These are phyloP conservation scores for Zanthoxylum bungeanum DNA, from an alignment of 345 rosid genomes.

Conservation along the genomic window DNA sequence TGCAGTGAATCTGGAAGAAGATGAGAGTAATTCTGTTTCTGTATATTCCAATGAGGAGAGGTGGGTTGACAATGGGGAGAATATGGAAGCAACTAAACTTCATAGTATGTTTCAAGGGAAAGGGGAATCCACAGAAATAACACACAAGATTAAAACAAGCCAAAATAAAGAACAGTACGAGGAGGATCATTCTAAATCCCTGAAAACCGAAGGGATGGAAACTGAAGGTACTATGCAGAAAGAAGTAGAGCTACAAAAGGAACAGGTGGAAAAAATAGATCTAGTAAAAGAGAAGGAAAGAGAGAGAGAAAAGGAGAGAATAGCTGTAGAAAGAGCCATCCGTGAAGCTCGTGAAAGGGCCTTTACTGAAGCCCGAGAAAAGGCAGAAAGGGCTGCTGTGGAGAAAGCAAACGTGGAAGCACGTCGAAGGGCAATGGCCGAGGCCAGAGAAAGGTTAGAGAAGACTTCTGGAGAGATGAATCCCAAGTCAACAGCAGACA, in stretches of 20 bases:
- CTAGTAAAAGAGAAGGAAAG: conserved; percentile 49
- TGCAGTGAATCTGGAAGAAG: conserved; percentile 26
- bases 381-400: conserved; percentile 57
- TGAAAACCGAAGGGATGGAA: conserved; percentile 39
- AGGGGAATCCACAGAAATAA: conserved; percentile 25
- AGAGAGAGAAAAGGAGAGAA: conserved; percentile 66
- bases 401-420: conserved; percentile 68
- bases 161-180: conserved; percentile 28
- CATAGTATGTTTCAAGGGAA: conserved; percentile 31
- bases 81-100: conserved; percentile 26
- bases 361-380: conserved; percentile 80
- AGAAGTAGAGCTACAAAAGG: conserved; percentile 38
- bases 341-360: conserved; percentile 96
- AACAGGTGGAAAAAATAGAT: conserved; percentile 38
- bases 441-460: conserved; percentile 50
- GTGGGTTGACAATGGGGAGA: conserved; percentile 21
- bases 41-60: conserved; percentile 33
- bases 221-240: conserved; percentile 34
- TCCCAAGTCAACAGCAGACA: conserved; percentile 37
- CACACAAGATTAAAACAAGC: conserved; percentile 23
- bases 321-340: conserved; percentile 87
- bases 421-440: conserved; percentile 49
- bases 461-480: conserved; percentile 48
- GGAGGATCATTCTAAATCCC: conserved; percentile 36
- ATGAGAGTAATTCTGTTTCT: conserved; percentile 13